Evolutionary conservation across 768 basidiomycete species (phyloP), one percentile per base, ranked within the genome.

Genomic region (Mycena sanguinolenta): DNA sequence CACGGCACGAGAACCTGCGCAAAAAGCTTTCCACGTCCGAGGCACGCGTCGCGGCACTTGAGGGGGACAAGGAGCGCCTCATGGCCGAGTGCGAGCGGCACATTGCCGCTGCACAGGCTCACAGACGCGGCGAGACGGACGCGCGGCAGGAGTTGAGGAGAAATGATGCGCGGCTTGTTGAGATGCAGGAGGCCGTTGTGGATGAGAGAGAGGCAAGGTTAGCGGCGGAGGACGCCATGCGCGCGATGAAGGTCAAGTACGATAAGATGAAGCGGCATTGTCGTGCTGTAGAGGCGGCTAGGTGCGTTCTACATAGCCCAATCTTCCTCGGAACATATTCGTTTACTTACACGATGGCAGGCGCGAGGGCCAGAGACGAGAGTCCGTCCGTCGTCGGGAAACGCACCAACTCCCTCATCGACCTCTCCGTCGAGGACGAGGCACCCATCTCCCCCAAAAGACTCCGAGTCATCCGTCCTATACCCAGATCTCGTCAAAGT

Each of bases 71-170:
- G 54, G 82, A 84, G 16, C 73, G 76, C 1, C 80, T 91, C 12
- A 79, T 86, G 75, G 74, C 77, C 25, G 81, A 82, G 44, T 86
- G 85, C 75, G 84, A 88, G 55, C 74, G 78, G 17, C 79, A 85
- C 70, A 82, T 80, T 54, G 76, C 77, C 17, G 78, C 79, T 0
- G 72, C 84, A 14, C 66, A 75, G 13, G 81, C 76, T 0, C 82
- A 83, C 32, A 60, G 75, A 71, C n/a, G 68, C 50, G 77, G 78
- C 42, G 83, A 82, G 68, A 72, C 70, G 17, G 62, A 72, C 23
- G 75, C 78, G 61, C 46, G 67, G 17, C 55, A 8, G 36, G 53
- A 74, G n/a, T 65, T 76, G 58, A 66, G 71, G 42, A 72, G 46
- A 12, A 46, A 65, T 2, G 30, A 36, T 30, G 49, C 32, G 4